Conservation (phyloP, 129 eudicot species). For the Calendula officinalis region DNA sequence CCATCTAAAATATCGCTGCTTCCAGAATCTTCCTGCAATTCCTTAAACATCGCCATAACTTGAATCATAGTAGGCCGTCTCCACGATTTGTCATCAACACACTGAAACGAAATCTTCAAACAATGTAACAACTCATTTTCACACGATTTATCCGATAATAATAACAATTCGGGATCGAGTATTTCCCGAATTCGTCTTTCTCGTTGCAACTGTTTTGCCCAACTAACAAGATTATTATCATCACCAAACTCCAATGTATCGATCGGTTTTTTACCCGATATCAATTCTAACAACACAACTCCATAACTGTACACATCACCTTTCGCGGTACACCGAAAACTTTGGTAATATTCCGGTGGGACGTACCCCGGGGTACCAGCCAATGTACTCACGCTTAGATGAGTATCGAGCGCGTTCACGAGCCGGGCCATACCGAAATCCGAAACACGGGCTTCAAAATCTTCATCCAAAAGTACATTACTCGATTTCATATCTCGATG, state of each 20-base stretch:
- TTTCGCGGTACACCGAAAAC: slow-evolving; percentile 84
- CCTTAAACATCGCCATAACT: slow-evolving; percentile 88
- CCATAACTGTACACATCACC: slow-evolving; percentile 91
- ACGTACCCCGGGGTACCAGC: slow-evolving; percentile 93
- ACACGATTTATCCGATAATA: slow-evolving; percentile 39
- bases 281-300: slow-evolving; percentile 67
- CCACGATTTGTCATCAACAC: slow-evolving; percentile 73
- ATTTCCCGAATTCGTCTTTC: slow-evolving; percentile 52
- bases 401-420: slow-evolving; percentile 76
- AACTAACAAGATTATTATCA: slow-evolving; percentile 81
- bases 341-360: slow-evolving; percentile 88
- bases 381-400: slow-evolving; percentile 78
- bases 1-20: slow-evolving; percentile 85
- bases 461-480: slow-evolving; percentile 76
- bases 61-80: slow-evolving; percentile 88
- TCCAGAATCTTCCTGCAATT: slow-evolving; percentile 71
- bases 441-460: slow-evolving; percentile 78
- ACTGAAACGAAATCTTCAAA: slow-evolving; percentile 66
- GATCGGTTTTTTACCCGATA: slow-evolving; percentile 76
- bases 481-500: slow-evolving; percentile 90
- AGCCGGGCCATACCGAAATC: slow-evolving; percentile 93
- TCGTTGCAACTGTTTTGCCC: slow-evolving; percentile 79
- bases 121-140: slow-evolving; percentile 66
- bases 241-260: slow-evolving; percentile 69
- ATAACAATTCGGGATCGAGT: slow-evolving; percentile 61